phyloP scores from a whole-genome alignment of 2,329 filamentous ascomycete species.

The Keithomyces neogunnii region DNA sequence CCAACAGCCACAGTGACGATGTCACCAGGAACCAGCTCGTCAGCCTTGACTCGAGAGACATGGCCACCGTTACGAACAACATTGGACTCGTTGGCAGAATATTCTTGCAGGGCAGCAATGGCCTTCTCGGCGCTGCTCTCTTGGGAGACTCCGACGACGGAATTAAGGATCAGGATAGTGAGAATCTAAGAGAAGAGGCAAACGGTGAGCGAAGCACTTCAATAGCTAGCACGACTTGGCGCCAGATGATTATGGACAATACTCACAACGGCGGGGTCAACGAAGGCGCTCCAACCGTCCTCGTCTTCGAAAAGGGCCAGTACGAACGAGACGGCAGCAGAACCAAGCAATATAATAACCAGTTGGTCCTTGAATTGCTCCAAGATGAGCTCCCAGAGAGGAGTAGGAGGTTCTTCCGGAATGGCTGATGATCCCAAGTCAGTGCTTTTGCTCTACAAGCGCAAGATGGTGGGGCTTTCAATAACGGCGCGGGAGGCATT shows the following conservation, averaged over 20 bases:
- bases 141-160: slow-evolving; percentile 94
- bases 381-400: slow-evolving; percentile 89
- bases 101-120: slow-evolving; percentile 95
- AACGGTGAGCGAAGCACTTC: neutral
- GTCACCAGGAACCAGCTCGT: slow-evolving; percentile 92
- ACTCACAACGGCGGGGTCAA: slow-evolving; percentile 88
- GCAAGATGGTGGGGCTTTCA: neutral
- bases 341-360: slow-evolving; percentile 88
- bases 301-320: slow-evolving; percentile 88
- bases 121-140: slow-evolving; percentile 98
- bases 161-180: slow-evolving; percentile 93
- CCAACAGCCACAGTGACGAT: slow-evolving; percentile 82
- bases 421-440: slow-evolving; percentile 34
- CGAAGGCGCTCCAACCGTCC: slow-evolving; percentile 93
- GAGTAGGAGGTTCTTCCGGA: slow-evolving; percentile 86
- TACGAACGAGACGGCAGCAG: slow-evolving; percentile 86
- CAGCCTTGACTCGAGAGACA: slow-evolving; percentile 80
- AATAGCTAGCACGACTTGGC: neutral
- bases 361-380: slow-evolving; percentile 99
- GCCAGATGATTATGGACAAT: neutral
- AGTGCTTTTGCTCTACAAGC: slow-evolving; percentile 3
- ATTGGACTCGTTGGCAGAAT: slow-evolving; percentile 96
- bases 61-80: slow-evolving; percentile 74
- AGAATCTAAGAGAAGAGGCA: slow-evolving; percentile 56
- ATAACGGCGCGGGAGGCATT: neutral